Conservation (phyloP, 2,329 filamentous ascomycete species). For the Leptographium radiaticola region DNA sequence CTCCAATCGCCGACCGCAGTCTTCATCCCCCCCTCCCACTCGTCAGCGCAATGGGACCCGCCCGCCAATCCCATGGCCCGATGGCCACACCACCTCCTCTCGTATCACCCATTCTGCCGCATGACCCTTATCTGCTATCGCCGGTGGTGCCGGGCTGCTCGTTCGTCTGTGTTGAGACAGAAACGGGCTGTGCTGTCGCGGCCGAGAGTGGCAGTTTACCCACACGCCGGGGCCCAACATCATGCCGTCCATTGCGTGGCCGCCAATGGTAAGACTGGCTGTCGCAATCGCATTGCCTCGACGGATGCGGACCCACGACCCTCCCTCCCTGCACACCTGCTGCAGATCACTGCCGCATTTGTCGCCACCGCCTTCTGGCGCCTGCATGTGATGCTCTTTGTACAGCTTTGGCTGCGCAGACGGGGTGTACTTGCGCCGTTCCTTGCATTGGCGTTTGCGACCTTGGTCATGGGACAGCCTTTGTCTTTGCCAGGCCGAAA, state of each 20-base stretch:
- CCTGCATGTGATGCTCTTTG: background rate
- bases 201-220: too few species aligned
- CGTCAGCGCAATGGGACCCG: background rate
- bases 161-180: background rate
- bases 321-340: background rate
- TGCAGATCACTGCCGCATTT: background rate
- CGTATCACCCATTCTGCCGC: background rate
- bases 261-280: background rate
- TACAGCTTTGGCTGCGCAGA: background rate
- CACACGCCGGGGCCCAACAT: too few species aligned
- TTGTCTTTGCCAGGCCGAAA: too few species aligned
- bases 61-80: background rate
- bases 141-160: background rate
- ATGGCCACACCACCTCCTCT: background rate
- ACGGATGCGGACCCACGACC: background rate
- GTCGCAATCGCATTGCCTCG: background rate
- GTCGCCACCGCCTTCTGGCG: background rate
- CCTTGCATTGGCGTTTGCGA: too few species aligned
- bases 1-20: too few species aligned
- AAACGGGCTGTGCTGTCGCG: background rate
- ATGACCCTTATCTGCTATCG: constrained; percentile 1
- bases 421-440: too few species aligned
- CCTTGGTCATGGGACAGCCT: too few species aligned
- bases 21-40: background rate
- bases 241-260: background rate